phyloP scores from a whole-genome alignment of 1,284 basidiomycete species.

The Naganishia sp. region DNA sequence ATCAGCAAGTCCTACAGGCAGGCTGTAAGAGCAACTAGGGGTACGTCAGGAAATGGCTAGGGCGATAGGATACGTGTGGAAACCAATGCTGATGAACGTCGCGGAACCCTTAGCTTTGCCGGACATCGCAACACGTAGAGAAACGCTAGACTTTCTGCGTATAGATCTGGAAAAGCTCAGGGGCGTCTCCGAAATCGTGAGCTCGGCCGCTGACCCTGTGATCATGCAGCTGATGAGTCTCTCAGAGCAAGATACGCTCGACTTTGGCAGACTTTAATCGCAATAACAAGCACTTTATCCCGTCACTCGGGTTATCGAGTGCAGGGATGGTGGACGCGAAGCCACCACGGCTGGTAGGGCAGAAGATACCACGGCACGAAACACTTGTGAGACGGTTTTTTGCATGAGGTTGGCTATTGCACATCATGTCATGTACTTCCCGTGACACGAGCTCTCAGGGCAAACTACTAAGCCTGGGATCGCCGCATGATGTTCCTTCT shows the following conservation, averaged over 20 bases:
- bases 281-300: slow-evolving; percentile 32
- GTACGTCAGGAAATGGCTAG: slow-evolving; percentile 37
- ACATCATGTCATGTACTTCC: not conserved
- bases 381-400: slow-evolving; percentile 27
- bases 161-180: slow-evolving; percentile 48
- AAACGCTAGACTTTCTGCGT: slow-evolving; percentile 52
- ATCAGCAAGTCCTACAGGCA: slow-evolving; percentile 49
- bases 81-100: not conserved
- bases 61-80: too few relatives aligned
- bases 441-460: not conserved
- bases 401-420: slow-evolving; percentile 1
- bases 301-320: slow-evolving; percentile 26
- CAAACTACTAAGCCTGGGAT: slow-evolving; percentile 45
- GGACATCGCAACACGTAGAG: slow-evolving; percentile 45
- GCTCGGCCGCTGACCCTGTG: slow-evolving; percentile 27
- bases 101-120: slow-evolving; percentile 43
- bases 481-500: slow-evolving; percentile 86
- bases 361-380: slow-evolving; percentile 17
- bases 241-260: slow-evolving; percentile 20
- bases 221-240: not conserved
- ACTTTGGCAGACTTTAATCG: slow-evolving; percentile 30
- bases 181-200: slow-evolving; percentile 44
- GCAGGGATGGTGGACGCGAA: slow-evolving; percentile 13
- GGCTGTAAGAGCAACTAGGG: slow-evolving; percentile 50
- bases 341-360: slow-evolving; percentile 20